Conservation (phyloP, 495 filamentous ascomycete genomes). For the Daldinia vernicosa region DNA sequence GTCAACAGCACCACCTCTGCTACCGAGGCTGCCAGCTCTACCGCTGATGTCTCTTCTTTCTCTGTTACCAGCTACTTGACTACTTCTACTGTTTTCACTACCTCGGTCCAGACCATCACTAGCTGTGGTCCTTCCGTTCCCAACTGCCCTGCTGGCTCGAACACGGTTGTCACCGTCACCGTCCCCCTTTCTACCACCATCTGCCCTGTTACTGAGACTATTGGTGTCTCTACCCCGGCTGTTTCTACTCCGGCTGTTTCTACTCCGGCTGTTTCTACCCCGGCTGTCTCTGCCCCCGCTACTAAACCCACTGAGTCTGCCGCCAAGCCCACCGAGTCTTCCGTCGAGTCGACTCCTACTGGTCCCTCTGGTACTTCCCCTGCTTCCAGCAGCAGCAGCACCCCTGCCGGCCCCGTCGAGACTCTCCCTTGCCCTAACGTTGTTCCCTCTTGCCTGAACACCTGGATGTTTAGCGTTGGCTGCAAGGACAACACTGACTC, state of each 20-base stretch:
- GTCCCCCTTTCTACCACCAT: slow-evolving; percentile 71
- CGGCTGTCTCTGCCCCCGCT: slow-evolving; percentile 33
- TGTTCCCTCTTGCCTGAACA: slow-evolving; percentile 92
- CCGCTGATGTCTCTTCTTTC: slow-evolving; percentile 36
- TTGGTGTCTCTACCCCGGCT: slow-evolving; percentile 34
- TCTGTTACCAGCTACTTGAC: slow-evolving; percentile 53
- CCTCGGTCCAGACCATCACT: slow-evolving; percentile 66
- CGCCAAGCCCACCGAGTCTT: slow-evolving; percentile 34
- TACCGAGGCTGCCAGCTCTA: slow-evolving; percentile 37
- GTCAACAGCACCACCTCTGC: slow-evolving; percentile 34
- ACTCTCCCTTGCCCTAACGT: slow-evolving; percentile 71
- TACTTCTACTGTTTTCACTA: slow-evolving; percentile 69
- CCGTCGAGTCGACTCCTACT: slow-evolving; percentile 27
- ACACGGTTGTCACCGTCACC: slow-evolving; percentile 62
- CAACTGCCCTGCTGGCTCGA: slow-evolving; percentile 66
- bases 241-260: slow-evolving; percentile 33
- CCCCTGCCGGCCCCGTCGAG: slow-evolving; percentile 48
- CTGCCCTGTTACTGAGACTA: slow-evolving; percentile 59
- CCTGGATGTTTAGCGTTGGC: slow-evolving; percentile 78
- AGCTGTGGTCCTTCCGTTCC: slow-evolving; percentile 65
- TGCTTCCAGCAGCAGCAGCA: slow-evolving; percentile 49
- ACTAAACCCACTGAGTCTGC: slow-evolving; percentile 37
- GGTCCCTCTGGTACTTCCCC: slow-evolving; percentile 22
- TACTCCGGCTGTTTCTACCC: slow-evolving; percentile 33
- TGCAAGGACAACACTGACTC: slow-evolving; percentile 87